A percentile compares a stretch with the other conserved stretches of the same genome.
Evolutionary conservation across 345 rosid genomes (phyloP).

Genomic region (Eucalyptus melliodora): DNA sequence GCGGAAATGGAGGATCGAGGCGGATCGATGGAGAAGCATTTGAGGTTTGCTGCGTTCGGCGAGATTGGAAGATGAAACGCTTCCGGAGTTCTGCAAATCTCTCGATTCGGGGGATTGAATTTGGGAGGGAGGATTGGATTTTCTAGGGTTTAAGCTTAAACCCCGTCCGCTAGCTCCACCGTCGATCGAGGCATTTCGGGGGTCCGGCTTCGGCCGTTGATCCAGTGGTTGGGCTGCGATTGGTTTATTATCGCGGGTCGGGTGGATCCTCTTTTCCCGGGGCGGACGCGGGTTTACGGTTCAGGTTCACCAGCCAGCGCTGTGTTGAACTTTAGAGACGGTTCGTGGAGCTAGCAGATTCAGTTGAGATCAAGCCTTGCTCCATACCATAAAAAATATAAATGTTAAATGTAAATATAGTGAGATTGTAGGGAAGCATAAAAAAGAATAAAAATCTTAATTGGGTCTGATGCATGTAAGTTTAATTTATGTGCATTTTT

Average conservation of each 20-base stretch:
- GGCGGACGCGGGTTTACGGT: not conserved
- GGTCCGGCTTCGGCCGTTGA: not conserved
- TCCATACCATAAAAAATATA: not conserved
- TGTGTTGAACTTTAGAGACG: not conserved
- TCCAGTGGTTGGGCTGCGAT: not conserved
- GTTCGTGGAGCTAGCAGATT: not conserved
- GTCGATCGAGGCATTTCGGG: not conserved
- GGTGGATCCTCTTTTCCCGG: not conserved
- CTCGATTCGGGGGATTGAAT: not conserved
- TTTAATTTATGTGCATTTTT: rapidly evolving
- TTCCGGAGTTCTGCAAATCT: not conserved
- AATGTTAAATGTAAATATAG: not conserved
- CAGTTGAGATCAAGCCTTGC: not conserved
- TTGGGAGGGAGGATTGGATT: not conserved
- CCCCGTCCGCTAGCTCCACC: not conserved
- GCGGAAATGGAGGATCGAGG: not conserved
- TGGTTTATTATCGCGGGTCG: not conserved
- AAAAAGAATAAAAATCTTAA: not conserved
- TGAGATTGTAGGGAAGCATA: not conserved
- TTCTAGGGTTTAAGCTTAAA: not conserved
- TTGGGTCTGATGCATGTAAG: rapidly evolving
- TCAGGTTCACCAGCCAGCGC: not conserved
- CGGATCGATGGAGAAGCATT: not conserved
- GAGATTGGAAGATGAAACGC: not conserved
- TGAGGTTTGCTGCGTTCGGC: not conserved